Evolutionary conservation across 108 stramenopile species (phyloP).

Genomic region (Parietichytrium sp.): DNA sequence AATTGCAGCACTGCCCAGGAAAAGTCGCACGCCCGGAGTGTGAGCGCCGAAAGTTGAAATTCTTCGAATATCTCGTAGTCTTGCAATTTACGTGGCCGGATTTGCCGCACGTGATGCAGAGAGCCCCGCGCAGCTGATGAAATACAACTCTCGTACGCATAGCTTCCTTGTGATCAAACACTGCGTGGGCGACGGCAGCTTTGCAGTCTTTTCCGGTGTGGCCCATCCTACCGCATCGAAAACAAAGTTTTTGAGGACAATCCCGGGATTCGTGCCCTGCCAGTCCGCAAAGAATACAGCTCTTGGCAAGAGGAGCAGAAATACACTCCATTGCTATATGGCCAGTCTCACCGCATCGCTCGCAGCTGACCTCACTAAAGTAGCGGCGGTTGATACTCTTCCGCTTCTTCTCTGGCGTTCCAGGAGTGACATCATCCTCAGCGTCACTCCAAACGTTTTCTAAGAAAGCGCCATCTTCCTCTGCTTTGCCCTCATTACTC

Average conservation of each 20-base stretch:
- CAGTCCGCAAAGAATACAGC: neutral
- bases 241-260: constrained; percentile 7
- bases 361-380: neutral
- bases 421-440: too few species aligned
- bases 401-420: too few species aligned
- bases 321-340: neutral
- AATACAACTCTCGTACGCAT: neutral
- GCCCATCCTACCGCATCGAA: neutral
- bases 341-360: neutral
- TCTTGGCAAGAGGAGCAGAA: neutral
- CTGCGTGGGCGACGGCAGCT: neutral
- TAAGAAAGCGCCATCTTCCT: too few species aligned
- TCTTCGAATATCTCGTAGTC: neutral
- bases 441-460: too few species aligned
- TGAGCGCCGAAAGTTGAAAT: neutral
- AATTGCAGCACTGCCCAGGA: constrained; percentile 9
- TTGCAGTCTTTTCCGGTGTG: neutral
- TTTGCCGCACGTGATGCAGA: neutral
- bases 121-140: neutral
- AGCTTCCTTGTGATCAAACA: too few species aligned
- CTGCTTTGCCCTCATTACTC: too few species aligned
- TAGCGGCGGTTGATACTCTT: too few species aligned
- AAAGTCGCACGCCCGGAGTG: neutral
- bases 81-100: constrained; percentile 1
- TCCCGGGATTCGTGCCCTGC: neutral